These are phyloP conservation scores for Ceratobasidium sp. DNA, from an alignment of 1,284 basidiomycete species.

Conservation along the genomic window DNA sequence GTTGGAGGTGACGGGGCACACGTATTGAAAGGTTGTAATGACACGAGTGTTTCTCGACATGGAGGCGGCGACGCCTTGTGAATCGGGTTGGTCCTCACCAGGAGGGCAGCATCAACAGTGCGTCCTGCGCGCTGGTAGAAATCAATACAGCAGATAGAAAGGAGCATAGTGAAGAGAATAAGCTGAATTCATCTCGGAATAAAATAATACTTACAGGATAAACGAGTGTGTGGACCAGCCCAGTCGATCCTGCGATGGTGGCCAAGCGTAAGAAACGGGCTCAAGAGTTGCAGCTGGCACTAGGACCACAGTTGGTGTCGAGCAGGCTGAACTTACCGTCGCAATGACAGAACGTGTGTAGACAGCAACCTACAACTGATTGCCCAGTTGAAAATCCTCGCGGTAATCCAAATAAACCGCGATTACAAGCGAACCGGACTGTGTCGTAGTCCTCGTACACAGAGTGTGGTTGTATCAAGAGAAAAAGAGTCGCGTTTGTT, in stretches of 20 bases:
- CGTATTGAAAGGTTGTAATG: constrained; percentile 37
- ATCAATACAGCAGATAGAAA: background rate
- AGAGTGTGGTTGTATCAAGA: background rate
- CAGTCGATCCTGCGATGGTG: constrained; percentile 14
- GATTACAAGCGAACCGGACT: background rate
- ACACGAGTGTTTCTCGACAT: constrained; percentile 36
- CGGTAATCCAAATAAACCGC: background rate
- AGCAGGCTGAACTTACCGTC: constrained; percentile 5
- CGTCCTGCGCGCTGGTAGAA: constrained; percentile 34
- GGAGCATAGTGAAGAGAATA: background rate
- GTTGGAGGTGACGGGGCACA: constrained; percentile 38
- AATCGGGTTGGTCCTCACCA: constrained; percentile 25
- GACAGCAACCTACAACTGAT: constrained; percentile 31
- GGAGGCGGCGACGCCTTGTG: background rate
- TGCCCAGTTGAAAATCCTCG: constrained; percentile 1
- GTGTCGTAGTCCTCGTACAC: background rate
- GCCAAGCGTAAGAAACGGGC: background rate
- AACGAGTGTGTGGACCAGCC: constrained; percentile 35
- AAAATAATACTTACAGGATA: background rate
- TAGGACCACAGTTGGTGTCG: background rate
- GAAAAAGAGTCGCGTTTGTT: background rate
- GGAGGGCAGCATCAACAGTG: constrained; percentile 29
- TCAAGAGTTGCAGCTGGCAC: background rate
- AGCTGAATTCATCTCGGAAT: background rate
- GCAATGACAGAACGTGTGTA: constrained; percentile 21